Conservation (phyloP, 2,329 filamentous ascomycete species). For the Dothistroma septosporum region DNA sequence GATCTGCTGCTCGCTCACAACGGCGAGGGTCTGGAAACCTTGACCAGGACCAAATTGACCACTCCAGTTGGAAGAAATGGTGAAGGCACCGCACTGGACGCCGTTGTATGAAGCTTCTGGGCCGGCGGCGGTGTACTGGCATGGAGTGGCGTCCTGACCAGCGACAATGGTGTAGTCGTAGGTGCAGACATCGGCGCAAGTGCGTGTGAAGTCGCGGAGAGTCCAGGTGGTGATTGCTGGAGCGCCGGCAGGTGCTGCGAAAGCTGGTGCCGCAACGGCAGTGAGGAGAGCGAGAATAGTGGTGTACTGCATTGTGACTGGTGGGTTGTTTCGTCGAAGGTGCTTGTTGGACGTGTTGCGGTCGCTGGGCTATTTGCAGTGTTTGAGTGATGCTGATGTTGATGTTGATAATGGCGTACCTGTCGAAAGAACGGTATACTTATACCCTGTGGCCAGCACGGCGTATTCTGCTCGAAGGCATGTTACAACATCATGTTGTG, state of each 20-base stretch:
- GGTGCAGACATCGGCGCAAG: conserved; percentile 13
- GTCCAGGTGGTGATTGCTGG: conserved; percentile 17
- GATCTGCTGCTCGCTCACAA: conserved; percentile 8
- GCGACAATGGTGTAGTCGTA: conserved; percentile 8
- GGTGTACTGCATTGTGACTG: background rate
- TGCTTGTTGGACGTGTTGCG: background rate
- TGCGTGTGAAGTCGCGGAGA: conserved; percentile 21
- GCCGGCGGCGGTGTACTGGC: conserved; percentile 5
- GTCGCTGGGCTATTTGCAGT: background rate
- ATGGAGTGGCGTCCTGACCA: conserved; percentile 1
- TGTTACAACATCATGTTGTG: background rate
- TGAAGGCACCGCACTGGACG: conserved; percentile 5
- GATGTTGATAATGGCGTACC: background rate
- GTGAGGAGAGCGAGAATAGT: background rate
- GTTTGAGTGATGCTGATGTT: background rate
- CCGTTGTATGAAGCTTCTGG: background rate
- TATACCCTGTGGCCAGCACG: background rate
- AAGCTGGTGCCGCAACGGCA: background rate
- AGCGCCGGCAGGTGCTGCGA: background rate
- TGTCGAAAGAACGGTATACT: background rate
- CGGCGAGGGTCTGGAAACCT: conserved; percentile 8
- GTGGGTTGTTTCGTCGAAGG: background rate
- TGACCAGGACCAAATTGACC: conserved; percentile 10
- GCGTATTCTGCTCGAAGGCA: background rate
- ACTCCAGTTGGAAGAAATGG: conserved; percentile 3